Evolutionary conservation across 352 stramenopile genomes (phyloP).

Genomic region (Phytophthora palmivora): DNA sequence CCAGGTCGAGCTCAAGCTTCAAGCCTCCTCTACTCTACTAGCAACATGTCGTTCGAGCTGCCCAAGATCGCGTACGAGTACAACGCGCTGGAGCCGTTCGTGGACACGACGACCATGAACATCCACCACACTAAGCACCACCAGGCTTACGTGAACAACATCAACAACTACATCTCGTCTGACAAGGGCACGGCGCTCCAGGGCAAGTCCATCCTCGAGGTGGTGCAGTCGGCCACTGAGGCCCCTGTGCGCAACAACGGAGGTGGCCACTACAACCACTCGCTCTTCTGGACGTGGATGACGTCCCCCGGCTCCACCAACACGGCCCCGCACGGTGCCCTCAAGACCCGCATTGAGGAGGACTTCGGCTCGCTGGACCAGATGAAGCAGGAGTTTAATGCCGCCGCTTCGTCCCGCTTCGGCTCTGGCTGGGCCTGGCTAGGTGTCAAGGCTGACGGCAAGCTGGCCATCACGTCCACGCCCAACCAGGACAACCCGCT

Average conservation of each 20-base stretch:
- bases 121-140: conserved; percentile 95
- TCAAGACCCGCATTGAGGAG: conserved; percentile 88
- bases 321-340: conserved; percentile 74
- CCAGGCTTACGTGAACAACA: conserved; percentile 91
- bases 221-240: conserved; percentile 77
- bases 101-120: conserved; percentile 91
- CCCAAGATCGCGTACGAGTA: conserved; percentile 88
- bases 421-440: conserved; percentile 93
- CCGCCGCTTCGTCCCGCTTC: conserved; percentile 86
- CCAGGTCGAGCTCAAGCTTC: conserved; percentile 18
- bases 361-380: conserved; percentile 93
- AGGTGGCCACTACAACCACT: conserved; percentile 87
- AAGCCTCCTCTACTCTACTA: conserved; percentile 23
- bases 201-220: conserved; percentile 85
- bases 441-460: conserved; percentile 86
- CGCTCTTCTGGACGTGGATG: conserved; percentile 96
- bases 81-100: conserved; percentile 89
- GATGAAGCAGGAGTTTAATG: conserved; percentile 92
- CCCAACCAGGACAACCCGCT: conserved; percentile 96
- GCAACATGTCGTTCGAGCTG: conserved; percentile 78
- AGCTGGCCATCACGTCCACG: conserved; percentile 95
- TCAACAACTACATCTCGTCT: conserved; percentile 87
- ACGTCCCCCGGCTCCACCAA: conserved; percentile 75
- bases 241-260: conserved; percentile 87
- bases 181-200: conserved; percentile 75